A percentile compares a stretch with the other conserved stretches of the same genome.
Conservation (phyloP, 345 rosid genomes). For the Eutrema heterophyllum region DNA sequence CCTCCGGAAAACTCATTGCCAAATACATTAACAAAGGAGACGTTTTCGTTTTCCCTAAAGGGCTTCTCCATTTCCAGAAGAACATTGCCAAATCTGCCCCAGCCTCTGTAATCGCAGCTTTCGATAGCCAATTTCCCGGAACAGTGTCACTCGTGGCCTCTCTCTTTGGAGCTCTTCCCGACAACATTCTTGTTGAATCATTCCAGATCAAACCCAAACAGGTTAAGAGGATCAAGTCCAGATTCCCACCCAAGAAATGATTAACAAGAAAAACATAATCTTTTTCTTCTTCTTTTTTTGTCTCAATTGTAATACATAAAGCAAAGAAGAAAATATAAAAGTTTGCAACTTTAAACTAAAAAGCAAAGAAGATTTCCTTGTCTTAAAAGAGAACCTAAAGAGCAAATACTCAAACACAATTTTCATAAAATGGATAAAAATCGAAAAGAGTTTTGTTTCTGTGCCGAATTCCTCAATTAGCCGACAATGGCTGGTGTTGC, state of each 20-base stretch:
- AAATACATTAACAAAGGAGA: slow-evolving; percentile 50
- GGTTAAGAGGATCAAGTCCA: slow-evolving; percentile 41
- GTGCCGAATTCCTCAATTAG: slow-evolving; percentile 14
- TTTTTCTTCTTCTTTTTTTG: not conserved
- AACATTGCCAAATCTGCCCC: slow-evolving; percentile 33
- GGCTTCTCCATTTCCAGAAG: slow-evolving; percentile 55
- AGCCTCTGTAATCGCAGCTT: slow-evolving; percentile 47
- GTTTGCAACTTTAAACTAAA: not conserved
- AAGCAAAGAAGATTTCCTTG: not conserved
- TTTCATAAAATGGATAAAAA: not conserved
- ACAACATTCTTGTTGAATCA: slow-evolving; percentile 34
- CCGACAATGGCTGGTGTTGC: slow-evolving; percentile 15
- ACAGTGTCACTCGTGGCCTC: slow-evolving; percentile 44
- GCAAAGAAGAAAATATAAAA: not conserved
- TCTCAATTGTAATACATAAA: slow-evolving; percentile 1
- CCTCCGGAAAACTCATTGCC: slow-evolving; percentile 40
- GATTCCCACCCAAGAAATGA: slow-evolving; percentile 42
- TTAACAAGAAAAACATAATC: not conserved
- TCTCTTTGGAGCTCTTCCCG: slow-evolving; percentile 48
- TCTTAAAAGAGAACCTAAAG: not conserved
- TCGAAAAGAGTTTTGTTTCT: not conserved
- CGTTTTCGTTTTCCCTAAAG: slow-evolving; percentile 52
- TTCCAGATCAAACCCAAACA: slow-evolving; percentile 44
- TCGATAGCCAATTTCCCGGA: slow-evolving; percentile 59
- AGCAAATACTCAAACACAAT: not conserved